These are phyloP conservation scores for Clonostachys sp. DNA, from an alignment of 2,329 filamentous ascomycete species.

Conservation along the genomic window DNA sequence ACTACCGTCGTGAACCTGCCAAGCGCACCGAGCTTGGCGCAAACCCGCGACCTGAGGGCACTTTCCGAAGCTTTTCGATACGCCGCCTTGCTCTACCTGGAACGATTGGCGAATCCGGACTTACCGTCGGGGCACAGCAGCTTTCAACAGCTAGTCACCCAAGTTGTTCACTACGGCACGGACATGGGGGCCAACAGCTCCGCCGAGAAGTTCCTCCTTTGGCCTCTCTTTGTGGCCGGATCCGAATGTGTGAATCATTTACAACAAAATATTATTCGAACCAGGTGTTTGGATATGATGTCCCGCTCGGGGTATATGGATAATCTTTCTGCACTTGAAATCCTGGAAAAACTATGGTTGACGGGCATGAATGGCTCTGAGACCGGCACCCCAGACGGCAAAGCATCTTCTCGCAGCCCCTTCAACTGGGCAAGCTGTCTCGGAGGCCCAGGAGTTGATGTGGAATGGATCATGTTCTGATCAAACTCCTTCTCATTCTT, in stretches of 20 bases:
- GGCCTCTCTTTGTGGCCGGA: constrained; percentile 88
- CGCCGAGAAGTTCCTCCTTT: constrained; percentile 85
- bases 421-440: constrained; percentile 57
- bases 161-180: constrained; percentile 79
- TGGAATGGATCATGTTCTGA: constrained; percentile 66
- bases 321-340: constrained; percentile 79
- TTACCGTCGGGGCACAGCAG: constrained; percentile 69
- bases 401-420: constrained; percentile 37
- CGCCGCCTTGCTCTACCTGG: constrained; percentile 82
- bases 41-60: constrained; percentile 71
- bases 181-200: constrained; percentile 67
- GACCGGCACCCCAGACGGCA: constrained; percentile 19
- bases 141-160: constrained; percentile 78
- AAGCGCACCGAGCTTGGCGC: constrained; percentile 46
- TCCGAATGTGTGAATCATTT: constrained; percentile 81
- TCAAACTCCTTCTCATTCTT: neutral
- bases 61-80: constrained; percentile 90
- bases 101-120: constrained; percentile 75
- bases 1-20: constrained; percentile 46
- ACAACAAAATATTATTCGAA: constrained; percentile 74
- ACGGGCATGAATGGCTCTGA: constrained; percentile 40
- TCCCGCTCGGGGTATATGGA: constrained; percentile 89
- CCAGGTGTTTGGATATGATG: constrained; percentile 82
- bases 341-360: constrained; percentile 81
- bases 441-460: constrained; percentile 49